Percentiles rank a stretch among this genome's conserved stretches.
phyloP scores from a whole-genome alignment of 768 basidiomycete species.

The Chalciporus sphaerocephalus region DNA sequence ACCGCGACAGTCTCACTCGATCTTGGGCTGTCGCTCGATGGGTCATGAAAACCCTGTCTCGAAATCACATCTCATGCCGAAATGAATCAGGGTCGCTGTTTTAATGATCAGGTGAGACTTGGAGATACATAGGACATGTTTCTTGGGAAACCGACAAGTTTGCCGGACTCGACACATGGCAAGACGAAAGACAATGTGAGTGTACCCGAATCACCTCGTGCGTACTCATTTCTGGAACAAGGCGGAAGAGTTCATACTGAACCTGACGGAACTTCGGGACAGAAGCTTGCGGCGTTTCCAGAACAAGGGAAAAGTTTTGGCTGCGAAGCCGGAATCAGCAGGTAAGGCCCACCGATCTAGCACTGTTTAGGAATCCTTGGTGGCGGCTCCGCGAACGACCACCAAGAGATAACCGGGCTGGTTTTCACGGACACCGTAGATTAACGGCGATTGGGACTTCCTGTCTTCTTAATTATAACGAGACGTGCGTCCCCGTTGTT shows the following conservation, averaged over 20 bases:
- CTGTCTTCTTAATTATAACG: conserved; percentile 9
- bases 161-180: conserved; percentile 1
- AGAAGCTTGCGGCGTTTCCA: conserved; percentile 25
- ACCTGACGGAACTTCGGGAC: conserved; percentile 3
- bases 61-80: conserved; percentile 21
- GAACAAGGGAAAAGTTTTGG: conserved; percentile 16
- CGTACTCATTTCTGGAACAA: too few relatives aligned
- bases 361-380: conserved; percentile 22
- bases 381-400: conserved; percentile 24
- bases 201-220: conserved; percentile 6
- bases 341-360: conserved; percentile 24
- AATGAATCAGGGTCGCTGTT: conserved; percentile 29
- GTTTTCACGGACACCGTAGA: conserved; percentile 20
- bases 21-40: neutral
- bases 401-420: conserved; percentile 19
- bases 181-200: neutral
- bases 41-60: conserved; percentile 19
- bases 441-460: conserved; percentile 16
- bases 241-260: neutral
- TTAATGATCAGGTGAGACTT: neutral
- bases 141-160: neutral
- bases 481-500: neutral
- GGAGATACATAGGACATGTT: conserved; percentile 7
- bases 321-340: conserved; percentile 28
- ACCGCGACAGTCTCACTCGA: neutral